These are phyloP conservation scores for Pinus tabuliformis DNA, from an alignment of 75 land plant genomes.

Conservation along the genomic window DNA sequence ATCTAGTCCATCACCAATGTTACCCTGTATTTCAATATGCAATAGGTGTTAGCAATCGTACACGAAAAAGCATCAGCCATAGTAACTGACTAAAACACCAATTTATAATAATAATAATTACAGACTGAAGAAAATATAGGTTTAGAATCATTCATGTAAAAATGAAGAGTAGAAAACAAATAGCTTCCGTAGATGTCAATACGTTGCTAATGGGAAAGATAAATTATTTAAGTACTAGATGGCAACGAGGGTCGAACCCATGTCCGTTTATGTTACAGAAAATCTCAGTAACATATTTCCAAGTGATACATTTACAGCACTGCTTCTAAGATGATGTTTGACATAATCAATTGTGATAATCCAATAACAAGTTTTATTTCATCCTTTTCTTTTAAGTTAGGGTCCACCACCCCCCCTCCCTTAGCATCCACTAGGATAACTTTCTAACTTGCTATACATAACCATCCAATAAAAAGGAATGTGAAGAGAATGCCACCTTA, in stretches of 20 bases:
- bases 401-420: not conserved
- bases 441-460: not conserved
- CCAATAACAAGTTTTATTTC: not conserved
- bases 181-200: not conserved
- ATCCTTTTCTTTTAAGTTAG: not conserved
- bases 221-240: not conserved
- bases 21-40: constrained; percentile 54
- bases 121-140: too few relatives aligned
- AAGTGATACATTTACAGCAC: not conserved
- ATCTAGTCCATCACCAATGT: constrained; percentile 90
- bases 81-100: not conserved
- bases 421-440: not conserved
- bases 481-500: constrained; percentile 41
- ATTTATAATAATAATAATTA: not conserved
- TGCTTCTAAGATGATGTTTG: not conserved
- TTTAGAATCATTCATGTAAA: not conserved
- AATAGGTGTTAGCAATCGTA: not conserved
- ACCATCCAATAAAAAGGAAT: constrained; percentile 1
- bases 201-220: not conserved
- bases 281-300: not conserved
- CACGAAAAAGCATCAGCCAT: not conserved
- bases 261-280: not conserved
- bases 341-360: not conserved
- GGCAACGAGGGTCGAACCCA: not conserved
- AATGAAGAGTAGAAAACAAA: not conserved